phyloP scores from a whole-genome alignment of 2,329 filamentous ascomycete genomes.

The Ambrosiella beaveri region DNA sequence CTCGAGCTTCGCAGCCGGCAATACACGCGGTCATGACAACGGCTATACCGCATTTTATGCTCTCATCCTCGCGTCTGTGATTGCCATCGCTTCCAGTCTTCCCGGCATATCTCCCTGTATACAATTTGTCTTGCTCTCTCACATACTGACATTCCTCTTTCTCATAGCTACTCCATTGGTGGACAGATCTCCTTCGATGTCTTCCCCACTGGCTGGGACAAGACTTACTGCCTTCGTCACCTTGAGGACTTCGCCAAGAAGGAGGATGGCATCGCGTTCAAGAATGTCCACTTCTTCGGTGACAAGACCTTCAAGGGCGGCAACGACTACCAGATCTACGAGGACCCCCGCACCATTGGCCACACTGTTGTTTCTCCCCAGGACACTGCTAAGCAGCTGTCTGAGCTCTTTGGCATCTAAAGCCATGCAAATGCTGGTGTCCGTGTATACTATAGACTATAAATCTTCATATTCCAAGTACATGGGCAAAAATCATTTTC shows the following conservation, averaged over 20 bases:
- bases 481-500: background rate
- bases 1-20: background rate
- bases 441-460: conserved; percentile 1
- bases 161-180: conserved; percentile 67
- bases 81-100: background rate
- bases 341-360: conserved; percentile 63
- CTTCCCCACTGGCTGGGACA: conserved; percentile 95
- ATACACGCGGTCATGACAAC: no score
- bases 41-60: background rate
- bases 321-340: conserved; percentile 91
- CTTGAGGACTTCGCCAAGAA: conserved; percentile 62
- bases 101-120: background rate
- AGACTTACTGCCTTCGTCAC: conserved; percentile 88
- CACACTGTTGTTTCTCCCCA: conserved; percentile 69
- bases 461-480: background rate
- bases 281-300: conserved; percentile 90
- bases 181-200: conserved; percentile 98
- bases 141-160: background rate
- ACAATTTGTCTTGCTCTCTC: background rate
- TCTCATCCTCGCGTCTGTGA: background rate
- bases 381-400: conserved; percentile 65
- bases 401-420: conserved; percentile 59
- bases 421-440: background rate
- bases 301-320: conserved; percentile 86
- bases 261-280: conserved; percentile 58